Conservation (phyloP, 2,329 filamentous ascomycete genomes). For the Thelonectria blattea region DNA sequence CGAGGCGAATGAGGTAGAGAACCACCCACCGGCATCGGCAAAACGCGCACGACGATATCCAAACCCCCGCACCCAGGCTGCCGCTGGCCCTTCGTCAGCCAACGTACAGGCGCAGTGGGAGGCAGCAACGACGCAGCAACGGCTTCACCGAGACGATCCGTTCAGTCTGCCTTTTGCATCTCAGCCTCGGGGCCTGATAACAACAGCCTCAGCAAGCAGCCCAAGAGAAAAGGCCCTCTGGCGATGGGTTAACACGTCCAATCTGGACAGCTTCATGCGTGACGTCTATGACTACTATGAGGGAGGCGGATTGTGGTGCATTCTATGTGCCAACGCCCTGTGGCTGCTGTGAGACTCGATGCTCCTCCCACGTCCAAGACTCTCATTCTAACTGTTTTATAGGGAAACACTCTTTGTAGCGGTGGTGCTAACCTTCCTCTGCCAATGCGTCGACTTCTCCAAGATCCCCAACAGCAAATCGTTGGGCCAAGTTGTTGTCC, state of each 20-base stretch:
- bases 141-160: conserved; percentile 51
- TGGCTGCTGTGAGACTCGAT: conserved; percentile 69
- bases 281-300: conserved; percentile 87
- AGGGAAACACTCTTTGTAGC: conserved; percentile 85
- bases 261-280: conserved; percentile 85
- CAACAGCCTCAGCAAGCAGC: conserved; percentile 41
- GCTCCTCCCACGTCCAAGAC: too few species aligned
- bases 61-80: conserved; percentile 23
- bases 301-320: conserved; percentile 84
- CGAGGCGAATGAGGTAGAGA: conserved; percentile 52
- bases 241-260: conserved; percentile 90
- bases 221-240: conserved; percentile 80
- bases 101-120: conserved; percentile 61
- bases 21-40: conserved; percentile 26
- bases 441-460: conserved; percentile 83
- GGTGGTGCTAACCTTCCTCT: conserved; percentile 80
- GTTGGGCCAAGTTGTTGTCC: conserved; percentile 63
- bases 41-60: conserved; percentile 23
- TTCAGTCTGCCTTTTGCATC: conserved; percentile 21
- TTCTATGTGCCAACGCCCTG: conserved; percentile 73
- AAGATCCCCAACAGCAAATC: conserved; percentile 70
- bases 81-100: conserved; percentile 50
- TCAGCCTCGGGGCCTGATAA: conserved; percentile 40
- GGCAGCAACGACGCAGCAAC: conserved; percentile 57
- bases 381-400: conserved; percentile 12